Evolutionary conservation across 2,329 filamentous ascomycete species (phyloP).

Genomic region (Neurospora sp.): DNA sequence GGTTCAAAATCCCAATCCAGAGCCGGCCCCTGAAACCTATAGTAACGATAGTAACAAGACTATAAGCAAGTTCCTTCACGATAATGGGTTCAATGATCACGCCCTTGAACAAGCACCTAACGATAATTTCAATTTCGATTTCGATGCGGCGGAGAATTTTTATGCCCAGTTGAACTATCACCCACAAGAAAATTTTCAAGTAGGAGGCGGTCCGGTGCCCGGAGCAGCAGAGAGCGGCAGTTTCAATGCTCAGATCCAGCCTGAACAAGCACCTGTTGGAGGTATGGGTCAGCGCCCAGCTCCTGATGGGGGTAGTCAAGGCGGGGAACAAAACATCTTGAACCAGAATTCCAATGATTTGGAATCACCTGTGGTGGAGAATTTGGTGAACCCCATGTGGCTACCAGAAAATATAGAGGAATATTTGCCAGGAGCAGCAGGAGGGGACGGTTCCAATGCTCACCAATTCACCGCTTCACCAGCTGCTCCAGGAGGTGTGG

Average conservation of each 20-base stretch:
- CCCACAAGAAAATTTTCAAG: neutral
- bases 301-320: neutral
- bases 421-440: neutral
- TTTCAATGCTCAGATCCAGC: neutral
- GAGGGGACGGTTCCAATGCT: neutral
- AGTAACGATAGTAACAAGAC: neutral
- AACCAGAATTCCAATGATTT: neutral
- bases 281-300: neutral
- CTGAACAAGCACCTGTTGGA: neutral
- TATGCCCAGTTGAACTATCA: neutral
- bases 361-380: too few species aligned
- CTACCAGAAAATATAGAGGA: neutral
- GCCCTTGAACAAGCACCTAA: neutral
- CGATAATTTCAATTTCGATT: neutral
- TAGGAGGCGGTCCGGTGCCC: neutral
- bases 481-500: neutral
- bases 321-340: neutral
- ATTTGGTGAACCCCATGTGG: too few species aligned
- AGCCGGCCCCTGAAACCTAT: neutral
- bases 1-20: neutral
- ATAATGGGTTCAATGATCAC: neutral
- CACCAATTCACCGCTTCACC: neutral
- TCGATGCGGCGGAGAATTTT: neutral
- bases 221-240: neutral
- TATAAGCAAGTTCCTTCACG: neutral